Evolutionary conservation across 1,284 basidiomycete genomes (phyloP).

Genomic region (Wolfiporia cocos): DNA sequence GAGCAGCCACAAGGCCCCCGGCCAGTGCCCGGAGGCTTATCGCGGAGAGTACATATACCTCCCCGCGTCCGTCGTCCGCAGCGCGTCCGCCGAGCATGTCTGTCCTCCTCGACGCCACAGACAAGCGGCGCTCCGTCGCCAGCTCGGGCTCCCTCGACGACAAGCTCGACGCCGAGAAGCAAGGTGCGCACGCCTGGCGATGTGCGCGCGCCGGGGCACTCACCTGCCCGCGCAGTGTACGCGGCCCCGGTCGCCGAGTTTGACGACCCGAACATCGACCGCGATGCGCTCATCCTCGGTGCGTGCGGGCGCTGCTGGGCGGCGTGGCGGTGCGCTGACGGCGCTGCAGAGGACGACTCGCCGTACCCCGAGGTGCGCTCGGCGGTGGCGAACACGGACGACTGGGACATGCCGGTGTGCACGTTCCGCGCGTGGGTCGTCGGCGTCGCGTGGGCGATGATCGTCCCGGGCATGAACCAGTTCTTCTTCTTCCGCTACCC

Average conservation of each 20-base stretch:
- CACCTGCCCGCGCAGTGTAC: too few relatives aligned
- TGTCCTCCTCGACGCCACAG: conserved; percentile 14
- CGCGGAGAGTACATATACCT: not conserved
- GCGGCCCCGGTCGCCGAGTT: conserved; percentile 36
- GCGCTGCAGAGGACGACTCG: conserved; percentile 42
- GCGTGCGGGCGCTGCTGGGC: not conserved
- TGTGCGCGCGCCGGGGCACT: too few relatives aligned
- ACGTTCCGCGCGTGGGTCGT: conserved; percentile 65
- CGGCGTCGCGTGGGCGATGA: conserved; percentile 49
- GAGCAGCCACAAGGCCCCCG: not conserved
- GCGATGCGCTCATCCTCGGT: conserved; percentile 28
- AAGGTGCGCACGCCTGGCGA: conserved; percentile 12
- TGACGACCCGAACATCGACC: conserved; percentile 64
- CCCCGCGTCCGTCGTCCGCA: too few relatives aligned
- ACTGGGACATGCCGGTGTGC: conserved; percentile 51
- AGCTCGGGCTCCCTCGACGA: conserved; percentile 24
- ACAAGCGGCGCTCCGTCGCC: conserved; percentile 12
- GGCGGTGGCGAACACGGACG: conserved; percentile 70
- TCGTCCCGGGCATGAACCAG: conserved; percentile 58
- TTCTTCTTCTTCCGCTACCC: conserved; percentile 70
- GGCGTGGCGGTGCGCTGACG: not conserved
- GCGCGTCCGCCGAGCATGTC: too few relatives aligned
- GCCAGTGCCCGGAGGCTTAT: not conserved
- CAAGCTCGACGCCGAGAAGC: conserved; percentile 22
- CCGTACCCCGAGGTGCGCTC: conserved; percentile 76